These are phyloP conservation scores for Neurospora tetraspora DNA, from an alignment of 495 filamentous ascomycete species.

Conservation along the genomic window DNA sequence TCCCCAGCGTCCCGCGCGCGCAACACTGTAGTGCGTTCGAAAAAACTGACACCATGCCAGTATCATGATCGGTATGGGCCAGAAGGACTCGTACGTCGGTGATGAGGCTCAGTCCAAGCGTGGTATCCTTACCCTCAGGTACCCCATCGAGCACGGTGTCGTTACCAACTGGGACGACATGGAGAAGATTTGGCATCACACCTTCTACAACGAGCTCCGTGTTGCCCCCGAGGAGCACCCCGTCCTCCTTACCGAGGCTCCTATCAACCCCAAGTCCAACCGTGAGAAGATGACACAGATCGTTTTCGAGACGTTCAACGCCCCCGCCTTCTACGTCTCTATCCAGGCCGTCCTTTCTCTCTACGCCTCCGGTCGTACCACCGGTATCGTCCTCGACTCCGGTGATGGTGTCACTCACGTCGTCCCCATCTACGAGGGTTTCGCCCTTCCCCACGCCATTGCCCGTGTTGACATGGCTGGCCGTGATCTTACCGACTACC, in stretches of 20 bases:
- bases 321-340: constrained; percentile 98
- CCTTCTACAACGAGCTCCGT: constrained; percentile 99
- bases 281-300: constrained; percentile 99
- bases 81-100: constrained; percentile 99
- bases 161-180: constrained; percentile 99
- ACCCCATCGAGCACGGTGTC: constrained; percentile 99
- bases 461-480: constrained; percentile 99
- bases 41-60: constrained; percentile 36
- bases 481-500: constrained; percentile 98
- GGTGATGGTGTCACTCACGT: constrained; percentile 99
- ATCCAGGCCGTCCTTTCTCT: constrained; percentile 99
- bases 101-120: constrained; percentile 99
- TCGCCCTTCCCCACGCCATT: constrained; percentile 98
- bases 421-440: constrained; percentile 99
- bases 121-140: constrained; percentile 98
- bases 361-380: constrained; percentile 99
- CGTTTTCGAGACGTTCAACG: constrained; percentile 99
- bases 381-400: constrained; percentile 99
- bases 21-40: background rate
- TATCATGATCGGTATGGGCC: constrained; percentile 99
- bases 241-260: constrained; percentile 96
- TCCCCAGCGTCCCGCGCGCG: background rate
- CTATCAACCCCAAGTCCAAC: constrained; percentile 99
- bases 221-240: constrained; percentile 99
- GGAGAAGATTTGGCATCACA: constrained; percentile 99